Base-by-base conservation (phyloP, 176 grass and related monocot species). In the Ananas comosus region DNA sequence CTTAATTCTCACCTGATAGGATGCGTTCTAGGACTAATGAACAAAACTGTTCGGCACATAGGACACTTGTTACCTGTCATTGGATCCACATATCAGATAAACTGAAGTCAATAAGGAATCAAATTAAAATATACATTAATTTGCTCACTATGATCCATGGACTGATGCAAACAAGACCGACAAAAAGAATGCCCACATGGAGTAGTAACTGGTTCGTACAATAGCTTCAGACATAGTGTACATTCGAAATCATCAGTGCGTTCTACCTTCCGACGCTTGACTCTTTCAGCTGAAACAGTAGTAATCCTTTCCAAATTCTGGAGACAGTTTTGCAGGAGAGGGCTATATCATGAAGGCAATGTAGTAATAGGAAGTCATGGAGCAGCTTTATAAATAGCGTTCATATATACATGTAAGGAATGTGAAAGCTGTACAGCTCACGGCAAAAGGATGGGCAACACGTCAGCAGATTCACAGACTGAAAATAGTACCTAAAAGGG, bases 121-220 rank as follows among this genome's bases (percentile, higher is more conserved):
- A 50, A 11, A 51, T 22, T 23, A 29, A 70, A 70, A 50, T 69
- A 79, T 72, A 82, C 3, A 53, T 77, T 49, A 27, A 48, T 51
- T 74, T 53, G 74, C 84, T 87, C 67, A 99, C 94, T 80, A 72
- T 99, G 94, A 78, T 99, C 94, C 94, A 93, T 93, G 72, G 94
- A 85, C 70, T 99, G 94, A 85, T 91, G 87, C 58, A 93, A 73
- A 75, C 94, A 99, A 69, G 83, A 81, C 48, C 94, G 84, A 75
- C 94, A 99, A 79, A 99, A 93, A n/a, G 94, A 93, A 80, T 99
- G 94, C 24, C 94, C 94, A 88, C 94, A 99, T 70, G 94, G 94
- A 64, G 94, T 99, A 77, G 94, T 99, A 51, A 99, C 94, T 59
- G 94, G 94, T 91, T 99, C 85, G 81, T 88, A 91, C 74, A 99